Percentiles rank a stretch among this genome's conserved stretches.
Conservation (phyloP, 495 filamentous ascomycete genomes). For the Neurospora sp. region DNA sequence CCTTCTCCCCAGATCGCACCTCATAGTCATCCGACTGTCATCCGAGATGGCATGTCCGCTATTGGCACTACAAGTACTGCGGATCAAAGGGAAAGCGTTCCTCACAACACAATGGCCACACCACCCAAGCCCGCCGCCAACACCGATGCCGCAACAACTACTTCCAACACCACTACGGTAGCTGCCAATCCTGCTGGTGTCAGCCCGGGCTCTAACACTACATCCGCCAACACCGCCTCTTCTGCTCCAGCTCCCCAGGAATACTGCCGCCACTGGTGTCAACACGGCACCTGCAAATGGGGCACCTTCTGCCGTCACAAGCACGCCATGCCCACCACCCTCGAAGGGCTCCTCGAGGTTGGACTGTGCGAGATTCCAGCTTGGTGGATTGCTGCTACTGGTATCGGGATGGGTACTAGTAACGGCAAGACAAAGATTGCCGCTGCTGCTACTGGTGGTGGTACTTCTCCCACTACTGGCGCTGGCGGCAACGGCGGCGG, state of each 20-base stretch:
- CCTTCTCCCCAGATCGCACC: background rate
- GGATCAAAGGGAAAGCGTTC: background rate
- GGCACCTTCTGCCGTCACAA: constrained; percentile 28
- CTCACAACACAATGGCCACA: background rate
- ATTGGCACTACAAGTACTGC: background rate
- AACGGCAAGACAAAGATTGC: background rate
- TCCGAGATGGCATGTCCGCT: constrained; percentile 3
- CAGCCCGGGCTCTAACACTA: background rate
- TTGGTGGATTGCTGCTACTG: constrained; percentile 20
- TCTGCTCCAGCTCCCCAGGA: constrained; percentile 1
- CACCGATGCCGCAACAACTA: background rate
- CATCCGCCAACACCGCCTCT: background rate
- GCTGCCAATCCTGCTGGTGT: background rate
- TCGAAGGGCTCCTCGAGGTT: constrained; percentile 24
- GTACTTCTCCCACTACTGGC: background rate
- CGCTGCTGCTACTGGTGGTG: background rate
- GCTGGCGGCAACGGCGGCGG: background rate
- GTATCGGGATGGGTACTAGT: background rate
- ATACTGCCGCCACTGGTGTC: constrained; percentile 37
- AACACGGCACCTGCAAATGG: constrained; percentile 34
- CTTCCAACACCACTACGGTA: background rate
- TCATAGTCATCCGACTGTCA: background rate
- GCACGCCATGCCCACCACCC: constrained; percentile 32
- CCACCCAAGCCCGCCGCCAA: background rate
- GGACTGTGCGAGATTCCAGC: constrained; percentile 24